Evolutionary conservation across 2,329 filamentous ascomycete genomes (phyloP).

Genomic region (Pestalotiopsis sp.): DNA sequence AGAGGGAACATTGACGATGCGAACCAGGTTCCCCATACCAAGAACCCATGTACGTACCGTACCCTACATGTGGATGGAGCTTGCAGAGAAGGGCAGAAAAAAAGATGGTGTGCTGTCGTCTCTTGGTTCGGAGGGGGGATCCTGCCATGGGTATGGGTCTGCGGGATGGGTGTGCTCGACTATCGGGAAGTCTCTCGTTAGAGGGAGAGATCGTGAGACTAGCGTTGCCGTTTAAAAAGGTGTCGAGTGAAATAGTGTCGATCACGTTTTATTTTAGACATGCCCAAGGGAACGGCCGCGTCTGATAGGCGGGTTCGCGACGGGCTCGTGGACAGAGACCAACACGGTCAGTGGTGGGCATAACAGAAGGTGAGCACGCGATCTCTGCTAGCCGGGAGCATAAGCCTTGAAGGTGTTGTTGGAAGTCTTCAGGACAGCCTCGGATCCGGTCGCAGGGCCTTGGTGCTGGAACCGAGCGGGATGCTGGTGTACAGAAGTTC

Average conservation of each 20-base stretch:
- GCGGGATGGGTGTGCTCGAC: neutral
- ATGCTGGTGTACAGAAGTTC: neutral
- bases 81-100: neutral
- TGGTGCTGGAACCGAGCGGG: neutral
- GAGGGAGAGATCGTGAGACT: neutral
- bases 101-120: neutral
- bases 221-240: neutral
- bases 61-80: neutral
- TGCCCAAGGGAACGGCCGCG: neutral
- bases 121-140: neutral
- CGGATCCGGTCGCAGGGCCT: neutral
- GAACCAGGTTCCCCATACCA: conserved; percentile 12
- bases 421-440: neutral
- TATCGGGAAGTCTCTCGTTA: neutral
- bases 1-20: neutral
- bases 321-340: neutral
- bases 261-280: conserved; percentile 7
- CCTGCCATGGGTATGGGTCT: neutral
- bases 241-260: conserved; percentile 1
- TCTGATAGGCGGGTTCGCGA: conserved; percentile 6
- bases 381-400: neutral
- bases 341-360: neutral
- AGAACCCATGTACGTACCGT: neutral
- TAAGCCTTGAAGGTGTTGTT: neutral
- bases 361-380: conserved; percentile 1